Conservation (phyloP, 345 rosid species). For the Excoecaria cochinchinensis region DNA sequence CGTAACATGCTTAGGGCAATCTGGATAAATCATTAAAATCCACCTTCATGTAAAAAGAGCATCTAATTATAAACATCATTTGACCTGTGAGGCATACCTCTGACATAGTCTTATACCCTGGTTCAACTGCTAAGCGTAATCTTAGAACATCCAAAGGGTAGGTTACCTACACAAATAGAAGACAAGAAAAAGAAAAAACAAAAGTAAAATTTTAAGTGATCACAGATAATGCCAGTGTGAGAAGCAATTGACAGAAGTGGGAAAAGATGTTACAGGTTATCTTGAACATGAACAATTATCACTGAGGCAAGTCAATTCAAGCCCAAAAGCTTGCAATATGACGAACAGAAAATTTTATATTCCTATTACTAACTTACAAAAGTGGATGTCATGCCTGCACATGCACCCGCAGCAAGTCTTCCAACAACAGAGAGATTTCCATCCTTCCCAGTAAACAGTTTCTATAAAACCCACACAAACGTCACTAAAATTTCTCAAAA, state of each 20-base stretch:
- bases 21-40: conserved; percentile 38
- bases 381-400: conserved; percentile 99
- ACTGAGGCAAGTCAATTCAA: background rate
- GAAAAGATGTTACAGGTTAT: background rate
- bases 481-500: conserved; percentile 15
- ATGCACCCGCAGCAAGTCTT: conserved; percentile 97
- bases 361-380: conserved; percentile 51
- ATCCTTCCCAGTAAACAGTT: conserved; percentile 71
- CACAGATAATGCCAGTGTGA: background rate
- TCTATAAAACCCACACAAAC: conserved; percentile 49
- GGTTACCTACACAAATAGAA: conserved; percentile 53
- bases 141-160: conserved; percentile 96
- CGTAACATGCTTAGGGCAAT: conserved; percentile 86
- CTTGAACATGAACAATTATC: background rate
- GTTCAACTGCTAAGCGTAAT: conserved; percentile 89
- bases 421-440: conserved; percentile 80
- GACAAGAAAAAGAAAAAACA: background rate
- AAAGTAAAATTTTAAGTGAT: conserved; percentile 1
- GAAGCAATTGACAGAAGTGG: background rate
- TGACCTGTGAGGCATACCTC: conserved; percentile 49
- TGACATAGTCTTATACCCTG: conserved; percentile 79
- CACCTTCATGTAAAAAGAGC: conserved; percentile 8
- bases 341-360: conserved; percentile 4
- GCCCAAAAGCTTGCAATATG: background rate
- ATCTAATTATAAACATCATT: conserved; percentile 13